Base-by-base conservation (phyloP, 2,329 filamentous ascomycete genomes). In the Aspergillus costaricaensis region DNA sequence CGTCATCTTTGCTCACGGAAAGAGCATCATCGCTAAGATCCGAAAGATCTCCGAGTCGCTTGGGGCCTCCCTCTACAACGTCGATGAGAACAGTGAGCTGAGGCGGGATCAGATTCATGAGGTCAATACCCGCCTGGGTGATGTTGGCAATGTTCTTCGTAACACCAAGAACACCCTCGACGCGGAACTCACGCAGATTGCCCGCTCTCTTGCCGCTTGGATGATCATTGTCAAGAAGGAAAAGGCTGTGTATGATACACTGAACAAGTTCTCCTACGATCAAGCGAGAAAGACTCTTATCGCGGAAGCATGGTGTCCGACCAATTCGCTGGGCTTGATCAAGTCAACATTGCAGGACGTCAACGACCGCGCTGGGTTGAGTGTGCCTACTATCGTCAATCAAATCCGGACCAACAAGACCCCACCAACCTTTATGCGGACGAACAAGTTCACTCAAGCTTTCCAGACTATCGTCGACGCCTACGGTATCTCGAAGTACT, bases 391-490 rank as follows among this genome's bases (percentile, higher is more conserved):
- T 55, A 98, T 99, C 71, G 94, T 99, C 82, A 98, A 98, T 77
- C 92, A 96, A 81, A 95, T 99, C 74, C 89, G 88, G 70, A 98
- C 94, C 47, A 96, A 93, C 80, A 98, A 97, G 84, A 98, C 91
- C 5, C 95, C 96, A 25, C 95, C 95, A 0, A 99, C 95, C 0
- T 98, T 96, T 77, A 87, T 97, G 77, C 96, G 96, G 82, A 97
- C 93, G 32, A 99, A 99, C 84, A 96, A 94, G 78, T 98, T 98
- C 74, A 99, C 96, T 3, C 89, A 97, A 72, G 95, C 90, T 23
- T 99, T 99, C 82, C 95, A 99, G 79, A 98, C 94, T 60, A 99
- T 99, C 76, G 96, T 99, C 76, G 94, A 99, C 71, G 95, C 96
- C 27, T 99, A 99, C 73, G 96, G 95, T 73, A 97, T 95, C 44